Conservation (phyloP, 106 monocot genomes). For the Allium cepa region DNA sequence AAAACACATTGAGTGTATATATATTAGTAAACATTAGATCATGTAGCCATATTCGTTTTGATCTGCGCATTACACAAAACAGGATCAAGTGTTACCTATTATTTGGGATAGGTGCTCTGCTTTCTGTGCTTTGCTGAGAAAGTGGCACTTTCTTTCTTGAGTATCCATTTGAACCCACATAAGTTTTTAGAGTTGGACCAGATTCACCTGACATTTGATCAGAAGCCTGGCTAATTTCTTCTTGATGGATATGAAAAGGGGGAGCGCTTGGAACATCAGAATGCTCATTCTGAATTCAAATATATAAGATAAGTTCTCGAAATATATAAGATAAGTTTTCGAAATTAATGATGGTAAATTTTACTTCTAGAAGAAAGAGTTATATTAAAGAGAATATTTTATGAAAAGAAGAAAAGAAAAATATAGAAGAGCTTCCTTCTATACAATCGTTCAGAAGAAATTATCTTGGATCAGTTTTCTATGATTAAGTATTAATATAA, state of each 20-base stretch:
- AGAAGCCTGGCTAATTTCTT: constrained; percentile 31
- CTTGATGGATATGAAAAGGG: constrained; percentile 47
- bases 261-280: constrained; percentile 88
- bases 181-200: constrained; percentile 9
- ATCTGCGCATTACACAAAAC: not conserved
- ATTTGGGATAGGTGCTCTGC: constrained; percentile 23
- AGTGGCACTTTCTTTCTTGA: constrained; percentile 18
- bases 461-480: no score
- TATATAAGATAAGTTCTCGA: not conserved
- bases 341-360: not conserved
- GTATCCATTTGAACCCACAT: constrained; percentile 23
- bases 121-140: constrained; percentile 21
- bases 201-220: constrained; percentile 16
- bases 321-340: not conserved
- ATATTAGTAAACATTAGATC: not conserved
- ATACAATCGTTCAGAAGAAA: no score
- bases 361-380: not conserved
- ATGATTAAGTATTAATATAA: no score
- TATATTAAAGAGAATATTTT: no score
- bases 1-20: constrained; percentile 2
- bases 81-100: constrained; percentile 18
- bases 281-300: constrained; percentile 20
- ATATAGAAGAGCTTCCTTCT: no score
- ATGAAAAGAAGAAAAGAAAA: no score
- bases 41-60: not conserved